Evolutionary conservation across 2,329 filamentous ascomycete genomes (phyloP).

Genomic region (Xylaria sp.): DNA sequence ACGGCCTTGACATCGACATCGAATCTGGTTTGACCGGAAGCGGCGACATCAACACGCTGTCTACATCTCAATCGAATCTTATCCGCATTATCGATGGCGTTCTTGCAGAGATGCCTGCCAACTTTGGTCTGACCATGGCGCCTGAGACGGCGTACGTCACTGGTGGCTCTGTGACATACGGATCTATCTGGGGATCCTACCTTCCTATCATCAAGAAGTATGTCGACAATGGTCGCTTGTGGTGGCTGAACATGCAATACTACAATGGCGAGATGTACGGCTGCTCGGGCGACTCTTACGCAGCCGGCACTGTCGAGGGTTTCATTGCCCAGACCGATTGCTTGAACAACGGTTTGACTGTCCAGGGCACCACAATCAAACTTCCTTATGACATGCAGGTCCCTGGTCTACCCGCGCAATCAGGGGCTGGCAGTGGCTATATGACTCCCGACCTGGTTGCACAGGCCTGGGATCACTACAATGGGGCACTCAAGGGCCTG

Average conservation of each 20-base stretch:
- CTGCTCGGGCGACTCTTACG: conserved; percentile 50
- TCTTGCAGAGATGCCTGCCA: conserved; percentile 64
- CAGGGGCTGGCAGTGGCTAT: conserved; percentile 50
- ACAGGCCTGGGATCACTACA: conserved; percentile 50
- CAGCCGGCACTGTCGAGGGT: conserved; percentile 49
- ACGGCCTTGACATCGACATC: conserved; percentile 53
- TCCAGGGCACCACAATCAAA: conserved; percentile 50
- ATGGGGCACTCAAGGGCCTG: conserved; percentile 50
- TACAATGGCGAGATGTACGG: conserved; percentile 55
- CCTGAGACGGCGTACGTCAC: conserved; percentile 54
- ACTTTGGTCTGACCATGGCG: conserved; percentile 65
- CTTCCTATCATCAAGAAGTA: conserved; percentile 54
- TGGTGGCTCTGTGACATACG: conserved; percentile 49
- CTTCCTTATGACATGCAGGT: conserved; percentile 52
- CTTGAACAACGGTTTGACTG: conserved; percentile 49
- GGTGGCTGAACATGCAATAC: conserved; percentile 55
- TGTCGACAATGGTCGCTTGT: conserved; percentile 51
- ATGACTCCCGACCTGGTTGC: conserved; percentile 48
- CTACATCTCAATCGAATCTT: conserved; percentile 50
- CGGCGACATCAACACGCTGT: conserved; percentile 48
- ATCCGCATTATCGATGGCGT: conserved; percentile 53
- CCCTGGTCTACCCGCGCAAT: conserved; percentile 52
- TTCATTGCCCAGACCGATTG: conserved; percentile 53
- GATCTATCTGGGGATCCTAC: conserved; percentile 53
- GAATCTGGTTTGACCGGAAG: conserved; percentile 50